A percentile compares a stretch with the other conserved stretches of the same genome.
These are phyloP conservation scores for Sphaerulina vaccinii DNA, from an alignment of 2,329 filamentous ascomycete genomes.

Conservation along the genomic window DNA sequence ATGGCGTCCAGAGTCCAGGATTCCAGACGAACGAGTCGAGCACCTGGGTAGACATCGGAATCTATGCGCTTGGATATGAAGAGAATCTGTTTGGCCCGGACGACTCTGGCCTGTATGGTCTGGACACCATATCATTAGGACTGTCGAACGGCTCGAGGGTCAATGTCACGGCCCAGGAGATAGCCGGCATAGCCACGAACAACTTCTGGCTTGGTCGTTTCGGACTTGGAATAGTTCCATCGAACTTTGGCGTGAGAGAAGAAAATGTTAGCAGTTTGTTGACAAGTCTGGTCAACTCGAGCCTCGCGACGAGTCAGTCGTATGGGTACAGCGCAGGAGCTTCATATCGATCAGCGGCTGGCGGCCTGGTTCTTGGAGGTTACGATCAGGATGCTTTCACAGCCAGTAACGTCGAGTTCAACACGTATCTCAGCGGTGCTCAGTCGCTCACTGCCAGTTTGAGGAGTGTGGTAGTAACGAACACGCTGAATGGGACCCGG, in stretches of 20 bases:
- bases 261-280: neutral
- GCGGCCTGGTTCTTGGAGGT: constrained; percentile 39
- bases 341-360: constrained; percentile 11
- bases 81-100: constrained; percentile 3
- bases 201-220: constrained; percentile 39
- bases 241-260: constrained; percentile 16
- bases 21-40: constrained; percentile 13
- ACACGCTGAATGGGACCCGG: constrained; percentile 7
- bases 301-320: constrained; percentile 5
- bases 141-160: neutral
- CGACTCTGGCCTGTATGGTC: constrained; percentile 11
- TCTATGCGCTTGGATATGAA: constrained; percentile 7
- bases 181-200: constrained; percentile 19
- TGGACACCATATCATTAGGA: constrained; percentile 13
- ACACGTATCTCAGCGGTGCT: constrained; percentile 27
- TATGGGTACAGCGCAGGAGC: constrained; percentile 17
- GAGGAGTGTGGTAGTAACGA: constrained; percentile 4
- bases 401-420: constrained; percentile 25
- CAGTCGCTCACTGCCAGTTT: constrained; percentile 4
- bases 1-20: constrained; percentile 5
- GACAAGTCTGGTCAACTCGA: neutral
- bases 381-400: constrained; percentile 42
- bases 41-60: constrained; percentile 9
- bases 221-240: constrained; percentile 28
- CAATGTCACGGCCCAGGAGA: constrained; percentile 2